phyloP scores from a whole-genome alignment of 306 rosid genomes.

The Acacia crassicarpa region DNA sequence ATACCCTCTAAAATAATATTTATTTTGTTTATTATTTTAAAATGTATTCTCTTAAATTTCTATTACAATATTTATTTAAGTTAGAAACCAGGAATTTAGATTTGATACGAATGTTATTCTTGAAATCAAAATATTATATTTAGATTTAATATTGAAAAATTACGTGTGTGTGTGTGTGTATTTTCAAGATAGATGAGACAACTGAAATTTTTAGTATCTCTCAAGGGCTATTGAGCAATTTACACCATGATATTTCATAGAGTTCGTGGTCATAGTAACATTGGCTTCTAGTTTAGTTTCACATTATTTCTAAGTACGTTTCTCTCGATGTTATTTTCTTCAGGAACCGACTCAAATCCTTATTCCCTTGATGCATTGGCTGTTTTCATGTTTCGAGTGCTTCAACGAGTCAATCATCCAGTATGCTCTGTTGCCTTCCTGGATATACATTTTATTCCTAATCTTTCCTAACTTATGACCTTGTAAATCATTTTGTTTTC shows the following conservation, averaged over 20 bases:
- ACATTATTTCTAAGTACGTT: conserved; percentile 20
- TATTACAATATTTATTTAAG: no score
- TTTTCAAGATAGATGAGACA: no score
- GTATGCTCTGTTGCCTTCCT: conserved; percentile 46
- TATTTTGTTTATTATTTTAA: no score
- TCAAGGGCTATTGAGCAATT: not conserved
- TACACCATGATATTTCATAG: not conserved
- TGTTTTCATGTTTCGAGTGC: conserved; percentile 84
- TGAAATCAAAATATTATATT: no score
- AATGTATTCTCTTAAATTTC: no score
- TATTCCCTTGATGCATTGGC: conserved; percentile 89
- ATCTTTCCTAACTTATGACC: not conserved
- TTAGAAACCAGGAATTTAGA: no score
- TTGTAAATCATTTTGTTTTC: conserved; percentile 25
- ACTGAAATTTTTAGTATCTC: no score
- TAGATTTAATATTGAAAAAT: no score
- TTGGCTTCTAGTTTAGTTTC: conserved; percentile 10
- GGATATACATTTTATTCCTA: conserved; percentile 1
- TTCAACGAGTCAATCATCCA: conserved; percentile 87
- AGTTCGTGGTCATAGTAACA: not conserved
- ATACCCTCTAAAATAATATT: no score
- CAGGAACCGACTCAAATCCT: conserved; percentile 95
- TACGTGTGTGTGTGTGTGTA: no score
- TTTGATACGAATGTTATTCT: no score
- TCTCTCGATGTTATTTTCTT: conserved; percentile 29